These are phyloP conservation scores for Claviceps pusilla DNA, from an alignment of 2,329 filamentous ascomycete genomes.

Conservation along the genomic window DNA sequence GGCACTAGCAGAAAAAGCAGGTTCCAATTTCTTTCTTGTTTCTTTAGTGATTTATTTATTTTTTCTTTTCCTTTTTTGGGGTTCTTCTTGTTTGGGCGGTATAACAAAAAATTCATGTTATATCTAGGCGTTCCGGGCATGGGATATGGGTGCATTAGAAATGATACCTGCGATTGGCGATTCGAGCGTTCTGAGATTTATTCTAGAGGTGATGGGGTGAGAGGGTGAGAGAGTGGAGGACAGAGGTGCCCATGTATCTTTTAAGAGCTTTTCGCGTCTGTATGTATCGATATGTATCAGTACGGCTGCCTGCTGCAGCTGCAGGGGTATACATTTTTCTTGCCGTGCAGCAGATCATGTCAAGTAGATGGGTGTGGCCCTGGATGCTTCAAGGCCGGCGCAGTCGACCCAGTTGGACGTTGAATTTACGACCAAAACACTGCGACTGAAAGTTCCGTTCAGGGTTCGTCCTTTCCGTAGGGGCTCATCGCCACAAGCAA, in stretches of 20 bases:
- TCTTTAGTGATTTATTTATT: neutral
- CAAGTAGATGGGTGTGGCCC: too few relatives aligned
- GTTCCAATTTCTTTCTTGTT: neutral
- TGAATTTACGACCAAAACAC: too few relatives aligned
- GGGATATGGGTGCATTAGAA: conserved; percentile 1
- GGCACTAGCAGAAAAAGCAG: neutral
- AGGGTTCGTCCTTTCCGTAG: too few relatives aligned
- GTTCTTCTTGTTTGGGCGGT: neutral
- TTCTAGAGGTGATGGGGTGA: neutral
- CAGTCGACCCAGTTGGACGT: too few relatives aligned
- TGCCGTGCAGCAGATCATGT: too few relatives aligned
- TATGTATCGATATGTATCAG: neutral
- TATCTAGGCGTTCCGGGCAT: conserved; percentile 1
- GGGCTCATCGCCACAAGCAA: too few relatives aligned
- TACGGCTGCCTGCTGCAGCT: neutral
- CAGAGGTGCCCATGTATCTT: neutral
- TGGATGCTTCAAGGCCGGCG: too few relatives aligned
- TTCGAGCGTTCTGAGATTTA: neutral
- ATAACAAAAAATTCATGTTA: neutral
- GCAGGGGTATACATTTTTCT: too few relatives aligned
- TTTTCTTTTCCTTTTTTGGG: neutral
- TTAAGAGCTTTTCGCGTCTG: neutral
- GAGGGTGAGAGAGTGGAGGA: neutral
- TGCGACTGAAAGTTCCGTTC: too few relatives aligned
- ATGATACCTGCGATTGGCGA: conserved; percentile 4